These are phyloP conservation scores for Phytophthora cactorum DNA, from an alignment of 352 stramenopile species.

Conservation along the genomic window DNA sequence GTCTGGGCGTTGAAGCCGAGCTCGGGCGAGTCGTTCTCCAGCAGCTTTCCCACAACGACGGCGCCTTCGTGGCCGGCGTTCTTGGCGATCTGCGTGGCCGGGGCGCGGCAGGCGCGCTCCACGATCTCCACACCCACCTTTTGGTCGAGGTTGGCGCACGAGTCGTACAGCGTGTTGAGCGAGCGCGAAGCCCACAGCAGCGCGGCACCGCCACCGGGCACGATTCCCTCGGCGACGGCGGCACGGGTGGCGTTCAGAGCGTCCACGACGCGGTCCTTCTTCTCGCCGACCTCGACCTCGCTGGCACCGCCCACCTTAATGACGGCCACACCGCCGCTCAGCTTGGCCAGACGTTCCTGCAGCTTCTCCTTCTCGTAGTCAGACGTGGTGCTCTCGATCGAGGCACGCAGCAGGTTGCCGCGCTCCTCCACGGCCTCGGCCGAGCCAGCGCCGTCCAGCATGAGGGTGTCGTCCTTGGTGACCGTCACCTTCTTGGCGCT, in stretches of 20 bases:
- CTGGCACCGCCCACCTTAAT: slow-evolving; percentile 99
- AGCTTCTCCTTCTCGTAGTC: slow-evolving; percentile 99
- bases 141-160: slow-evolving; percentile 96
- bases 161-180: slow-evolving; percentile 89
- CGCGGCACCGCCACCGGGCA: slow-evolving; percentile 97
- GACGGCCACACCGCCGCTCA: slow-evolving; percentile 98
- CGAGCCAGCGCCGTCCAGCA: slow-evolving; percentile 96
- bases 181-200: slow-evolving; percentile 97
- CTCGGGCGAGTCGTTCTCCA: slow-evolving; percentile 94
- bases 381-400: slow-evolving; percentile 96
- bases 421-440: slow-evolving; percentile 96
- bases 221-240: slow-evolving; percentile 99
- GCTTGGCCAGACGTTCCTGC: slow-evolving; percentile 99
- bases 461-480: slow-evolving; percentile 99
- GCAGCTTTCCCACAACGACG: slow-evolving; percentile 98
- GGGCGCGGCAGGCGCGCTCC: slow-evolving; percentile 93
- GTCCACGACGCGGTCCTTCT: slow-evolving; percentile 99
- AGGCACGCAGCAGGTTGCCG: slow-evolving; percentile 95
- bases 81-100: slow-evolving; percentile 97
- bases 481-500: slow-evolving; percentile 95
- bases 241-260: slow-evolving; percentile 99
- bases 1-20: slow-evolving; percentile 99
- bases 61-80: slow-evolving; percentile 99
- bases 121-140: slow-evolving; percentile 99
- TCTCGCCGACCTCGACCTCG: slow-evolving; percentile 99